These are phyloP conservation scores for Euphorbia peplus DNA, from an alignment of 345 rosid species.

Conservation along the genomic window DNA sequence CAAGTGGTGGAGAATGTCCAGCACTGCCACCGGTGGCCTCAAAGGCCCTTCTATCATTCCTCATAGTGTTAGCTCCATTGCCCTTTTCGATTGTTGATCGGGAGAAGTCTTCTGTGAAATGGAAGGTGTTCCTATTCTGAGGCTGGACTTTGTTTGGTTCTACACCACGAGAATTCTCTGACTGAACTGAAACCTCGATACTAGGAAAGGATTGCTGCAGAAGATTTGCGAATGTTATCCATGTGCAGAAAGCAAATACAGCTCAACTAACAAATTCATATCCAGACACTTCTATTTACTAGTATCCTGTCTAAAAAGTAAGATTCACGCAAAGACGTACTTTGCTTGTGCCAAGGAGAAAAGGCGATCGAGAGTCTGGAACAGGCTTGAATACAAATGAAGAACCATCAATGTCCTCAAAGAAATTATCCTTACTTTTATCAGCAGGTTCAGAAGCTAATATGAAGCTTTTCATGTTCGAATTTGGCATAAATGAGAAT, in stretches of 20 bases:
- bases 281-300: neutral
- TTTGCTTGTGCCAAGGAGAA: conserved; percentile 44
- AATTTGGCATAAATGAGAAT: conserved; percentile 47
- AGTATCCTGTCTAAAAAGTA: neutral
- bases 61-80: conserved; percentile 27
- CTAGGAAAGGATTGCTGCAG: conserved; percentile 48
- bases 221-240: conserved; percentile 26
- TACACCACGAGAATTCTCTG: conserved; percentile 40
- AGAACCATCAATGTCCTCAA: conserved; percentile 50
- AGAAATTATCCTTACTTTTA: conserved; percentile 54
- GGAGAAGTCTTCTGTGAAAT: conserved; percentile 39
- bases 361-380: conserved; percentile 48
- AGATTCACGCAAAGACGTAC: conserved; percentile 30
- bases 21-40: conserved; percentile 37
- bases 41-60: conserved; percentile 35
- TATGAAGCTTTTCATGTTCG: conserved; percentile 28
- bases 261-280: neutral
- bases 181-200: conserved; percentile 45
- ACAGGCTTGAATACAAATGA: conserved; percentile 78
- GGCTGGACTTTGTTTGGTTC: conserved; percentile 38
- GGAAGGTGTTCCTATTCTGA: conserved; percentile 38
- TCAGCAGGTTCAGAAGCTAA: conserved; percentile 38
- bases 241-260: conserved; percentile 16
- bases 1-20: conserved; percentile 57
- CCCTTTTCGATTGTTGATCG: conserved; percentile 40